Conservation (phyloP, 805 yeast genomes). For the Lachancea mirantina region DNA sequence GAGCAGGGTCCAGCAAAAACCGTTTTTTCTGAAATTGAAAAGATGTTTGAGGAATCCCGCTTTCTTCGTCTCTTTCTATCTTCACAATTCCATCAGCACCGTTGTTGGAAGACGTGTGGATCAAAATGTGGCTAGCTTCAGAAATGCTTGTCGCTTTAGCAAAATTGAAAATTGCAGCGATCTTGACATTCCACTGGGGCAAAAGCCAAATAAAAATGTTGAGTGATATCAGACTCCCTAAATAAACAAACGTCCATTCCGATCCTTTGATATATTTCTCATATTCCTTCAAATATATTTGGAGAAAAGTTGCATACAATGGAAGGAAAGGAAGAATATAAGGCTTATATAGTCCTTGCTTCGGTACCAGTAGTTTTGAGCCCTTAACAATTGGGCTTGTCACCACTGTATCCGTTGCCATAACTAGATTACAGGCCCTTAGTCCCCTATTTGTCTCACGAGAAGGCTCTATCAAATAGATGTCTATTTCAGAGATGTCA, state of each 20-base stretch:
- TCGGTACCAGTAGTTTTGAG: conserved; percentile 70
- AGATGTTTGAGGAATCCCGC: conserved; percentile 55
- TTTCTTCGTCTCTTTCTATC: conserved; percentile 47
- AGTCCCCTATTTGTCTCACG: conserved; percentile 1
- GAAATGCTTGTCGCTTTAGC: conserved; percentile 41
- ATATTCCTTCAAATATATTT: conserved; percentile 59
- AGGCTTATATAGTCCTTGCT: conserved; percentile 53
- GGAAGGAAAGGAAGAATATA: conserved; percentile 78
- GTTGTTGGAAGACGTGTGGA: conserved; percentile 75
- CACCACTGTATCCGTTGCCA: conserved; percentile 38
- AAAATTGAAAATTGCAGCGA: conserved; percentile 68
- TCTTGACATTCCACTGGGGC: conserved; percentile 87
- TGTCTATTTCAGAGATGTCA: too few relatives aligned
- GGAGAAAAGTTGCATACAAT: conserved; percentile 65
- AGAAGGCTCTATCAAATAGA: neutral
- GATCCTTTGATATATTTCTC: conserved; percentile 78
- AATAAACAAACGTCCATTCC: conserved; percentile 93
- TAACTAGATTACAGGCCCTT: conserved; percentile 5
- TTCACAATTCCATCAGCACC: conserved; percentile 78
- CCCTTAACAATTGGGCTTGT: conserved; percentile 63
- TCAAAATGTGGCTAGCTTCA: conserved; percentile 65
- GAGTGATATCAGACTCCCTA: conserved; percentile 63
- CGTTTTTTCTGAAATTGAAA: conserved; percentile 90
- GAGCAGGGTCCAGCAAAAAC: conserved; percentile 56
- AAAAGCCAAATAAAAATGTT: conserved; percentile 75